Conservation (phyloP, 2,329 filamentous ascomycete species). For the Amesomyces nigricolor region DNA sequence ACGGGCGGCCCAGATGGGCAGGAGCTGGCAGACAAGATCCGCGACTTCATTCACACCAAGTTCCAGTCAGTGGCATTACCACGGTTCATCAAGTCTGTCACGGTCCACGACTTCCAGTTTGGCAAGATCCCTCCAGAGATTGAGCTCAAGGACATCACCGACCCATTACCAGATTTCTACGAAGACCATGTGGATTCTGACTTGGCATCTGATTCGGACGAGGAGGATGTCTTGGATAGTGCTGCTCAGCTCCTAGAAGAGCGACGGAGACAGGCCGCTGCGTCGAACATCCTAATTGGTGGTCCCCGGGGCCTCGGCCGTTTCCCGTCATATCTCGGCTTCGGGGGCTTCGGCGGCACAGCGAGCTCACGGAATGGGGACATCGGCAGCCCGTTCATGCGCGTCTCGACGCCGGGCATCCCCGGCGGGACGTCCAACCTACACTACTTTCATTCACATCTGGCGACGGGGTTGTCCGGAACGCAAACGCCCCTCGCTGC, state of each 20-base stretch:
- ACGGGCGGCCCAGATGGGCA: conserved; percentile 84
- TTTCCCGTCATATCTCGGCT: conserved; percentile 36
- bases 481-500: conserved; percentile 75
- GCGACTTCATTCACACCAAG: conserved; percentile 88
- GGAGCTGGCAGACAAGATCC: conserved; percentile 77
- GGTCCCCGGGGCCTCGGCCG: conserved; percentile 16
- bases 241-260: conserved; percentile 32
- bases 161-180: conserved; percentile 94
- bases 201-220: conserved; percentile 49
- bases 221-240: conserved; percentile 34
- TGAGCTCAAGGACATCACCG: conserved; percentile 93
- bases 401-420: conserved; percentile 55
- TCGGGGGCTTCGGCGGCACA: conserved; percentile 31
- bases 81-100: conserved; percentile 93
- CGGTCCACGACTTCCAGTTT: conserved; percentile 91
- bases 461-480: conserved; percentile 65
- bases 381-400: conserved; percentile 52
- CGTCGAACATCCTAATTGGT: conserved; percentile 15
- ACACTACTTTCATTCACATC: conserved; percentile 76
- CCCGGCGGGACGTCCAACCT: conserved; percentile 70
- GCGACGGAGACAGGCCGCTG: conserved; percentile 26
- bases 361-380: conserved; percentile 32
- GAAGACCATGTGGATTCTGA: conserved; percentile 68
- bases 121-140: conserved; percentile 76
- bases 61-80: conserved; percentile 90